Base-by-base conservation (phyloP, 768 basidiomycete genomes). In the Tricholoma furcatifolium region DNA sequence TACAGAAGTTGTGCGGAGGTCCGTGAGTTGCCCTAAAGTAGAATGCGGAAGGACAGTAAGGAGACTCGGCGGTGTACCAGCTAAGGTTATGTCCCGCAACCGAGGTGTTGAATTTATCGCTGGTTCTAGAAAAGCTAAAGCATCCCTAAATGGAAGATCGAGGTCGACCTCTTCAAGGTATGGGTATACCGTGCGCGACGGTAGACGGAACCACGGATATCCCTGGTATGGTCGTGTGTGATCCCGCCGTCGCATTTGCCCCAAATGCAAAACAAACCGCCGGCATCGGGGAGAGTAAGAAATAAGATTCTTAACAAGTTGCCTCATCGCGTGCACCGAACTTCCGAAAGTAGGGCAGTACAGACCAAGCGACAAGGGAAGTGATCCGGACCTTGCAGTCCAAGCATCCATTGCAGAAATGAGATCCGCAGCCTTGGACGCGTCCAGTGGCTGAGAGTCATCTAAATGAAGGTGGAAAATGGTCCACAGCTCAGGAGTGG, bases 341-440 rank as follows among this genome's bases (percentile, higher is more conserved):
- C 46, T 31, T 12, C 46, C 46, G n/a, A 47, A 47, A 10, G 46
- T 27, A 32, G 46, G 35, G 32, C 46, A 47, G 18, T 47, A 30
- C 14, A 48, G 23, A 6, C 47, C 47, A 30, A 48, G 47, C n/a
- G 36, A 48, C n/a, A 48, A 40, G 17, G 47, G 47, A 48, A 48
- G 47, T 38, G 47, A 48, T 10, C 47, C 47, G 47, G 47, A 48
- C 40, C 47, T 48, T 30, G 36, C 38, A 31, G 30, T 20, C 47
- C 47, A 48, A 24, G 23, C 7, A 2, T 48, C 23, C 24, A 48
- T 8, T 5, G 39, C 47, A 27, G 24, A n/a, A 11, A 24, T 21
- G 39, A 48, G 20, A 9, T 24, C 38, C 17, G 4, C 21, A 18
- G 47, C 38, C 40, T 40, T 40, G 47, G 47, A 40, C 14, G 39